Conservation (phyloP, 2,329 filamentous ascomycete species). For the Aphanocladium album region DNA sequence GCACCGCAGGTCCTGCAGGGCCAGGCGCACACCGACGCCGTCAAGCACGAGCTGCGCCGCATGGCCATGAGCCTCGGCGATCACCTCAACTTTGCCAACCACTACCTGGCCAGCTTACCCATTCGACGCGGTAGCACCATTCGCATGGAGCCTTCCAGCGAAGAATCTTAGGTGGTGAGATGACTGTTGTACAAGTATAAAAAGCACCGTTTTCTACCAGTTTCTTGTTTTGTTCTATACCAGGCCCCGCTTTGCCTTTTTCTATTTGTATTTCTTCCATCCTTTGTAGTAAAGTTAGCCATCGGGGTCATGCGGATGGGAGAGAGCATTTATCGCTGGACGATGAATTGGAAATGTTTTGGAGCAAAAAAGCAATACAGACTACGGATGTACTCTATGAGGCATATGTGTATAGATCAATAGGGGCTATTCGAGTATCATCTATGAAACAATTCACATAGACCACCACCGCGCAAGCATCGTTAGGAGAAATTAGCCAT, state of each 20-base stretch:
- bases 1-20: conserved; percentile 51
- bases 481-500: conserved; percentile 38
- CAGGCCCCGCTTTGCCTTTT: neutral
- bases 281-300: too few species aligned
- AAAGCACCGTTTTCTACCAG: neutral
- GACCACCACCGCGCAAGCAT: neutral
- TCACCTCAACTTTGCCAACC: conserved; percentile 42
- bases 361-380: neutral
- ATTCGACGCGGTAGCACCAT: conserved; percentile 30
- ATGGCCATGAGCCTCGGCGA: conserved; percentile 46
- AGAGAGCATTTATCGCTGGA: neutral
- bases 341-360: neutral
- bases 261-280: neutral
- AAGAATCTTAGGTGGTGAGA: conserved; percentile 11
- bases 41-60: conserved; percentile 46
- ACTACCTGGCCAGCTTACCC: conserved; percentile 38
- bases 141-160: conserved; percentile 23
- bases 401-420: neutral
- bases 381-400: neutral
- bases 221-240: too few species aligned
- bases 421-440: neutral
- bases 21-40: conserved; percentile 45
- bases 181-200: neutral
- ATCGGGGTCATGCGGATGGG: neutral
- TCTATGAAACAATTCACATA: neutral